Evolutionary conservation across 2,329 filamentous ascomycete species (phyloP), one percentile per base, ranked within the genome.

Genomic region (Aspergillus alliaceus): DNA sequence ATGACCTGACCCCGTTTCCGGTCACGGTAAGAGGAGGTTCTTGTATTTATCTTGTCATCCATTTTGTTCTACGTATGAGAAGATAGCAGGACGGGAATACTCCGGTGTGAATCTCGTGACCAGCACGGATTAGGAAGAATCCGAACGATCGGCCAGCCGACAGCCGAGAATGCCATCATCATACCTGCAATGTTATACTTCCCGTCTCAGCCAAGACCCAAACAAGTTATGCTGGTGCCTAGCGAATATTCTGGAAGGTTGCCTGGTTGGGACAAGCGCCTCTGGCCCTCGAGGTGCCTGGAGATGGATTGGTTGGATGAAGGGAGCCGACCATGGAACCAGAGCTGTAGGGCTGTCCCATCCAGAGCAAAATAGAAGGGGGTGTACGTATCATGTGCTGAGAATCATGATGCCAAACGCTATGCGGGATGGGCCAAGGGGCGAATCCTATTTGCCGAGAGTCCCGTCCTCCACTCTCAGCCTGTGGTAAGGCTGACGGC

Each of bases 191-290:
- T 29, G 9, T 29, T 29, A 29, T 29, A 29, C 27, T 29, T n/a
- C n/a, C n/a, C n/a, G n/a, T n/a, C n/a, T n/a, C 51, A 37, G 22
- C 40, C 40, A 39, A 47, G 46, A 34, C 18, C 29, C 32, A 6
- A 25, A 34, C 22, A 15, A 24, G 51, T 44, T 53, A 53, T 53
- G 50, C 42, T 57, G 55, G 55, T 57, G 55, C 55, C 55, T 57
- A 54, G 55, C 34, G 55, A 57, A 57, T 29, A 53, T 57, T 57
- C 55, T 31, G 29, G 55, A 57, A 57, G 6, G 7, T 44, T 57
- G 44, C 55, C 55, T 11, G 4, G 22, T 18, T 15, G 5, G 55
- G 55, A 27, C 50, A 49, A 57, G 49, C 49, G 54, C n/a, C 32
- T 11, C 14, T n/a, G 35, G 39, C 40, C 25, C 22, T 52, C 25